These are phyloP conservation scores for Tremella fuciformis DNA, from an alignment of 768 basidiomycete species.

Conservation along the genomic window DNA sequence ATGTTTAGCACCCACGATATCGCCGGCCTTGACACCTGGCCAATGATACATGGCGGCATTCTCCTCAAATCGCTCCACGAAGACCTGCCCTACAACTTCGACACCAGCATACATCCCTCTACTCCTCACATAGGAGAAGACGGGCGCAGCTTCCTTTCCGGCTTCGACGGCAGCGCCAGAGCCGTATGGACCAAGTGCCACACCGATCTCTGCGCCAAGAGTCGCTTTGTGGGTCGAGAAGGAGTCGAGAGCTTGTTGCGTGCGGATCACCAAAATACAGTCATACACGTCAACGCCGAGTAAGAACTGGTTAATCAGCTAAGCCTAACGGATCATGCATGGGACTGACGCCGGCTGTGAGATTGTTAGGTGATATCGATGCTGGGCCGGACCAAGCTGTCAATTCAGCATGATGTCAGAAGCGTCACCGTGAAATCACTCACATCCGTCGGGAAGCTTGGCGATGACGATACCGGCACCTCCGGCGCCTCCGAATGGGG, in stretches of 20 bases:
- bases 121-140: slow-evolving; percentile 48
- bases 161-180: slow-evolving; percentile 50
- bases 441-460: slow-evolving; percentile 49
- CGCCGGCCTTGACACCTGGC: slow-evolving; percentile 48
- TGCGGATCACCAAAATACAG: slow-evolving; percentile 49
- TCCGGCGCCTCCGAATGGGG: slow-evolving; percentile 52
- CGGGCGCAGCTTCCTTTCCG: slow-evolving; percentile 46
- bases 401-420: slow-evolving; percentile 4
- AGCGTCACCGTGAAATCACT: slow-evolving; percentile 10
- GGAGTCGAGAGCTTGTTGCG: slow-evolving; percentile 47
- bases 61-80: slow-evolving; percentile 48
- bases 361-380: slow-evolving; percentile 49
- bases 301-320: slow-evolving; percentile 35
- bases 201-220: slow-evolving; percentile 46
- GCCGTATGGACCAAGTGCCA: slow-evolving; percentile 51
- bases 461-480: slow-evolving; percentile 52
- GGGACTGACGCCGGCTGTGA: slow-evolving; percentile 43
- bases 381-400: slow-evolving; percentile 51
- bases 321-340: not conserved
- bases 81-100: slow-evolving; percentile 51
- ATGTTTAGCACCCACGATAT: slow-evolving; percentile 41
- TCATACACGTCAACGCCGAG: slow-evolving; percentile 52
- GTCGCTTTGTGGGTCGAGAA: slow-evolving; percentile 51
- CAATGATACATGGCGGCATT: slow-evolving; percentile 51
- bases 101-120: slow-evolving; percentile 52